phyloP scores from a whole-genome alignment of 495 filamentous ascomycete species.

The Xylaria longipes region DNA sequence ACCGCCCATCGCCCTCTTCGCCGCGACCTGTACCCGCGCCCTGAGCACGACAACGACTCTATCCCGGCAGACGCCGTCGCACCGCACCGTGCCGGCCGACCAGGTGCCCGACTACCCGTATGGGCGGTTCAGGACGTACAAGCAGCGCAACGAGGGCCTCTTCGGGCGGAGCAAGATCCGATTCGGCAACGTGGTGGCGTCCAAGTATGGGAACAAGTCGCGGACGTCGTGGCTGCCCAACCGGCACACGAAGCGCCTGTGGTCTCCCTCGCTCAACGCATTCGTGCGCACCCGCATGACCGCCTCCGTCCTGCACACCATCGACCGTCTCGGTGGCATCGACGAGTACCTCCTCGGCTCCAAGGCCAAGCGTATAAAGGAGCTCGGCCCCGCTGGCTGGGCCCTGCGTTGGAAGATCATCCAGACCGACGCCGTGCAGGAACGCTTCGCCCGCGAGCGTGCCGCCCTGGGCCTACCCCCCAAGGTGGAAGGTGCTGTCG shows the following conservation, averaged over 20 bases:
- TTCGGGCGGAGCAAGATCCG: conserved; percentile 80
- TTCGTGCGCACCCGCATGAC: conserved; percentile 77
- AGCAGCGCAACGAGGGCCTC: conserved; percentile 85
- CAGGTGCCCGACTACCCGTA: conserved; percentile 80
- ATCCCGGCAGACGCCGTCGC: conserved; percentile 37
- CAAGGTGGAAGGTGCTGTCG: neutral
- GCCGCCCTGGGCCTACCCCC: conserved; percentile 45
- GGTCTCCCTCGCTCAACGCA: conserved; percentile 66
- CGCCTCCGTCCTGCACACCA: conserved; percentile 78
- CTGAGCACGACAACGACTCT: conserved; percentile 35
- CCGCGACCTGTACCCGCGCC: conserved; percentile 15
- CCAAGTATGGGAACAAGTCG: conserved; percentile 79
- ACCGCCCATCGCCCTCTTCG: neutral
- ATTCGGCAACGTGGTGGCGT: conserved; percentile 90
- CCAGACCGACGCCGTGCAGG: conserved; percentile 69
- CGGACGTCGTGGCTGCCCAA: conserved; percentile 89
- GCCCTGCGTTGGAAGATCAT: conserved; percentile 82
- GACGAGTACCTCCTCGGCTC: conserved; percentile 87
- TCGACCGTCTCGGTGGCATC: conserved; percentile 84
- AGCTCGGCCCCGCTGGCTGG: conserved; percentile 89
- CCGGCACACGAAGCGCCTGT: conserved; percentile 78
- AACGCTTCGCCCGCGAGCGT: conserved; percentile 64
- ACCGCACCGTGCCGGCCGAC: conserved; percentile 39
- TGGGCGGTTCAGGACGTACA: conserved; percentile 78
- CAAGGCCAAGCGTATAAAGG: conserved; percentile 74